Conservation (phyloP, 345 rosid genomes). For the Gossypium ekmanianum region DNA sequence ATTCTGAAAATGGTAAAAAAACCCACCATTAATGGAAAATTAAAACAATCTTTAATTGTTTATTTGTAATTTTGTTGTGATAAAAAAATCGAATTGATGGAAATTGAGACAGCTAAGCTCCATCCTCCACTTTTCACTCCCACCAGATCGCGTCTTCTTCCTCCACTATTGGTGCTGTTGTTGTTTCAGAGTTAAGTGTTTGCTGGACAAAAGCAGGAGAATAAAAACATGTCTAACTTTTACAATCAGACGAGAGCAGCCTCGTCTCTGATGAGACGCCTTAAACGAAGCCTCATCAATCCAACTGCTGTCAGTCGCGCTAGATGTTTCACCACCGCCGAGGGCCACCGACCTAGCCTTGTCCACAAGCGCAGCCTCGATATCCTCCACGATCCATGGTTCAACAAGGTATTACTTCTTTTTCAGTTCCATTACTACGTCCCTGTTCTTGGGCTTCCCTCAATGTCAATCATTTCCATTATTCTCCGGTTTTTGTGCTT, state of each 20-base stretch:
- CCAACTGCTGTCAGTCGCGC: conserved; percentile 21
- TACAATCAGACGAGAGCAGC: conserved; percentile 45
- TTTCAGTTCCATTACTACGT: neutral
- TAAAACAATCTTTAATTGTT: neutral
- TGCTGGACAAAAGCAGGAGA: neutral
- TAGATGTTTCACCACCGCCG: conserved; percentile 74
- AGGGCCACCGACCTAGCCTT: conserved; percentile 84
- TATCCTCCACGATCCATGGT: conserved; percentile 98
- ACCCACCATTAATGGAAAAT: neutral
- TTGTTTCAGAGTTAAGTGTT: neutral
- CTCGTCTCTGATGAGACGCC: conserved; percentile 41
- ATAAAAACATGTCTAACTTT: conserved; percentile 23
- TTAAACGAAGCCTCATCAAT: conserved; percentile 29
- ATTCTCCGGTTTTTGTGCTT: neutral
- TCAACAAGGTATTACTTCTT: conserved; percentile 62
- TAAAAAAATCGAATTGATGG: neutral
- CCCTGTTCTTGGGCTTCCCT: neutral
- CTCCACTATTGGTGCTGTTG: neutral
- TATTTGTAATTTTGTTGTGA: neutral
- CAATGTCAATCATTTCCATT: neutral
- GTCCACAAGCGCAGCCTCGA: conserved; percentile 97
- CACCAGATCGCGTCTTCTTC: neutral
- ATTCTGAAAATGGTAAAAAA: no score
- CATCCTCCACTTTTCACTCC: neutral
- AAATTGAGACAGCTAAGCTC: neutral